Percentiles rank a stretch among this genome's conserved stretches.
Evolutionary conservation across 306 rosid species (phyloP).

Genomic region (Cicer cuneatum): DNA sequence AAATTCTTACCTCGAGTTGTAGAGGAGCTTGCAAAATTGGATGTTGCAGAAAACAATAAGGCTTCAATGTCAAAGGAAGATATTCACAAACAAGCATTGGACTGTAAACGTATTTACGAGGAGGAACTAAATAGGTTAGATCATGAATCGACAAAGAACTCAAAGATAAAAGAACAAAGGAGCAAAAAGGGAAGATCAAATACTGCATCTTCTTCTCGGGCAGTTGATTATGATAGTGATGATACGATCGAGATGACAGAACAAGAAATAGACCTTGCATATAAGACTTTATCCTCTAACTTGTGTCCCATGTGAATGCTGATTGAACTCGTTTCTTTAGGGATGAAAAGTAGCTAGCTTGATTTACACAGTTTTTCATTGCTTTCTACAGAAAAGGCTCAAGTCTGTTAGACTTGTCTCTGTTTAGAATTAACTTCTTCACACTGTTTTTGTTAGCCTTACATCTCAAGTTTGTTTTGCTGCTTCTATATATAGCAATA

Average conservation of each 20-base stretch:
- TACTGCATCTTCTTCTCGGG: conserved; percentile 32
- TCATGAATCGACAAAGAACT: conserved; percentile 50
- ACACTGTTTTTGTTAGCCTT: conserved; percentile 16
- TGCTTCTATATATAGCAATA: background rate
- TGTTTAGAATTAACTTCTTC: conserved; percentile 22
- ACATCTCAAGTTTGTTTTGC: background rate
- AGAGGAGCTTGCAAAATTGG: conserved; percentile 72
- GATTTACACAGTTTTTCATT: conserved; percentile 19
- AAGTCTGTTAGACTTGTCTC: background rate
- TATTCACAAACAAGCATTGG: conserved; percentile 62
- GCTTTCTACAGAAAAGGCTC: conserved; percentile 4
- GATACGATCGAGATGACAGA: conserved; percentile 91
- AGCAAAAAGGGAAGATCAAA: conserved; percentile 45
- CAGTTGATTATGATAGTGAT: conserved; percentile 73
- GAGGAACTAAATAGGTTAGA: conserved; percentile 56
- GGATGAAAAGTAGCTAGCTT: conserved; percentile 31
- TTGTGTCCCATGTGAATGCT: conserved; percentile 43
- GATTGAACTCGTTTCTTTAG: conserved; percentile 38
- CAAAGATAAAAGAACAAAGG: conserved; percentile 40
- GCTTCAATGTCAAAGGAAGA: conserved; percentile 65
- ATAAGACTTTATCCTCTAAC: conserved; percentile 56
- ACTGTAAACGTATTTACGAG: conserved; percentile 73
- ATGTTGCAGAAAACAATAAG: conserved; percentile 40
- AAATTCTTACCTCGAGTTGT: conserved; percentile 78
- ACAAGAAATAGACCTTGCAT: conserved; percentile 82